Conservation (phyloP, 2,329 filamentous ascomycete species). For the Phialocephala subalpina region DNA sequence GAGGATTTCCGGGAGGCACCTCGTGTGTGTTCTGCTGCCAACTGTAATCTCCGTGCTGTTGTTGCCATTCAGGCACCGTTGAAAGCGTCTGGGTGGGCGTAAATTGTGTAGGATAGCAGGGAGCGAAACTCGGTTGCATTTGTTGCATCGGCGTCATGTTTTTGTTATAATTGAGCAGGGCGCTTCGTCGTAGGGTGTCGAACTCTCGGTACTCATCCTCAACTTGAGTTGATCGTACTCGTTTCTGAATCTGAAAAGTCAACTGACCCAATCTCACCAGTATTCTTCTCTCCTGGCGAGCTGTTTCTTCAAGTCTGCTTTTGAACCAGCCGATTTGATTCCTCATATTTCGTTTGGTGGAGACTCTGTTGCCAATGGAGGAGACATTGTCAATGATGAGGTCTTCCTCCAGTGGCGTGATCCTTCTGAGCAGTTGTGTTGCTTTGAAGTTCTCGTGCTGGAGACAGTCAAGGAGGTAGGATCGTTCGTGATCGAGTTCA, state of each 20-base stretch:
- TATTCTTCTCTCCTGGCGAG: conserved; percentile 56
- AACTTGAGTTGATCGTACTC: conserved; percentile 49
- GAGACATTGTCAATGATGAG: conserved; percentile 30
- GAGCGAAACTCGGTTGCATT: neutral
- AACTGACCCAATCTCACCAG: conserved; percentile 57
- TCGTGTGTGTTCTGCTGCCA: neutral
- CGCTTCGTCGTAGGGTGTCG: neutral
- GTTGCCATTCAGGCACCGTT: neutral
- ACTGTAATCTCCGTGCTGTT: neutral
- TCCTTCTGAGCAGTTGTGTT: conserved; percentile 47
- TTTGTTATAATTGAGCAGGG: neutral
- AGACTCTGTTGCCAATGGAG: conserved; percentile 22
- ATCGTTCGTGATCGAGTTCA: conserved; percentile 54
- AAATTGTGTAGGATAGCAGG: neutral
- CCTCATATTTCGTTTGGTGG: conserved; percentile 22
- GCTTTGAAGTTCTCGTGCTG: conserved; percentile 50
- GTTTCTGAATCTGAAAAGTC: conserved; percentile 56
- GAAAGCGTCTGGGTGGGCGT: too few species aligned
- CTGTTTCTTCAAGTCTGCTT: conserved; percentile 52
- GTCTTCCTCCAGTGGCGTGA: conserved; percentile 48
- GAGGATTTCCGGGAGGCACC: neutral
- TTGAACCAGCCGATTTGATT: conserved; percentile 54
- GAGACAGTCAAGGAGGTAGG: conserved; percentile 54
- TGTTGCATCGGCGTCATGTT: neutral
- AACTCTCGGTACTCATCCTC: conserved; percentile 30